phyloP scores from a whole-genome alignment of 345 rosid species.

The Diplotaxis tenuifolia region DNA sequence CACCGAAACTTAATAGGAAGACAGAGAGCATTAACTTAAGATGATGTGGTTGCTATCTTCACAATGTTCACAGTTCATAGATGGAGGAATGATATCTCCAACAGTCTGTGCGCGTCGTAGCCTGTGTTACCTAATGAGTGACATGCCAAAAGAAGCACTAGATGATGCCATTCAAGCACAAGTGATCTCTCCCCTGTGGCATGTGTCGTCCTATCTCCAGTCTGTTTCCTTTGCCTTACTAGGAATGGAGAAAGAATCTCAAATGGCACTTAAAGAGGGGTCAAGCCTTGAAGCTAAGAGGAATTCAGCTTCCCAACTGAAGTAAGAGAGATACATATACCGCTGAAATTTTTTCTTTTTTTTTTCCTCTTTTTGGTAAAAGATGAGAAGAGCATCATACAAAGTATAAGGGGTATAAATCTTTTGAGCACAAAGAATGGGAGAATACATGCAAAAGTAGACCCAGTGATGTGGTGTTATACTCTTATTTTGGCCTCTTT shows the following conservation, averaged over 20 bases:
- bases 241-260: slow-evolving; percentile 83
- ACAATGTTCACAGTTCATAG: slow-evolving; percentile 59
- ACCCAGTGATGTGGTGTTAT: not conserved
- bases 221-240: slow-evolving; percentile 60
- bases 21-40: not conserved
- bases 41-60: not conserved
- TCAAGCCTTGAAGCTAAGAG: slow-evolving; percentile 61
- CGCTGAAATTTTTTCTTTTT: not conserved
- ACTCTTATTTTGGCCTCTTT: slow-evolving; percentile 32
- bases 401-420: not conserved
- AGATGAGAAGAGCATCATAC: not conserved
- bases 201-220: slow-evolving; percentile 77
- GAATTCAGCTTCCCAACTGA: slow-evolving; percentile 55
- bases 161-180: slow-evolving; percentile 84
- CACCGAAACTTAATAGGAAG: not conserved
- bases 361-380: not conserved
- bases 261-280: slow-evolving; percentile 74
- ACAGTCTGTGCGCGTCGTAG: slow-evolving; percentile 87
- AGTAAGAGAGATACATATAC: slow-evolving; percentile 8
- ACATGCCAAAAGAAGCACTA: slow-evolving; percentile 73
- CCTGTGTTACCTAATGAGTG: slow-evolving; percentile 68
- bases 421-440: not conserved
- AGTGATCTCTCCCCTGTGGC: slow-evolving; percentile 80
- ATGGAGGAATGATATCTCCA: slow-evolving; percentile 83
- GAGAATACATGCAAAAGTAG: not conserved